These are phyloP conservation scores for thale cress (Arabidopsis thaliana) DNA, from an alignment of 345 rosid genomes.

Conservation along the genomic window TAIR10.1 NC_003070.9:17804501-17805000, in stretches of 20 bases:
- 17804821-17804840: constrained; percentile 58
- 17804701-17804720: constrained; percentile 1
- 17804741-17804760: constrained; percentile 80
- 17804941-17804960: constrained; percentile 10
- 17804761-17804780: constrained; percentile 68
- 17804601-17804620: neutral
- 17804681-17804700: neutral
- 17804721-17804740: constrained; percentile 6
- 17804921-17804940: constrained; percentile 25
- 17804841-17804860: constrained; percentile 39
- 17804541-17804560: constrained; percentile 57
- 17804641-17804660: neutral
- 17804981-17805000: constrained; percentile 6
- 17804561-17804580: constrained; percentile 12
- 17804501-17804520: constrained; percentile 65
- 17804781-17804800: constrained; percentile 74
- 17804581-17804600: neutral
- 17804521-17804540: constrained; percentile 72
- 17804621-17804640: neutral
- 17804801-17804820: constrained; percentile 77
- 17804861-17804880: constrained; percentile 37
- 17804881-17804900: constrained; percentile 4
- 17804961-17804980: constrained; percentile 2
- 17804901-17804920: neutral
- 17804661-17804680: neutral